Evolutionary conservation across 129 eudicot species (phyloP), one percentile per base, ranked within the genome.

Genomic region (Flaveria bidentis): DNA sequence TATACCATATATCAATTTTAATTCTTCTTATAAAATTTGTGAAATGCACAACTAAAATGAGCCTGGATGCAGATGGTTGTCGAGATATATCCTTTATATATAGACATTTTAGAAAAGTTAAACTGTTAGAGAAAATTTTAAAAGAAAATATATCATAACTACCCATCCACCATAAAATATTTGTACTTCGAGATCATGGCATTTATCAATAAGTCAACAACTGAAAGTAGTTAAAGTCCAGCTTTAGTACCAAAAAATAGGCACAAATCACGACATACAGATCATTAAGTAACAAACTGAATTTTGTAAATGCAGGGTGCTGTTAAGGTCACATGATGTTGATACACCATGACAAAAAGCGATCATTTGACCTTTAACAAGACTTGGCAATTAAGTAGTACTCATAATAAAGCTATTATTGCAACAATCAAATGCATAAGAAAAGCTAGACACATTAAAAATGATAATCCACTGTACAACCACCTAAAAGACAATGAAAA

Each of bases 101-200:
- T 26, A 33, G 67, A 62, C 67, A 0, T 28, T 62, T 62, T 20
- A 20, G 22, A 42, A 10, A 28, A 67, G 55, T 15, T 66, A 55
- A 67, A 45, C 2, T 16, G 17, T 14, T 8, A 16, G 68, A 26
- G 26, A 69, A 44, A 62, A 69, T 2, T 72, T 67, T 77, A 18
- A 56, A 28, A 57, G 9, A 26, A 55, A 25, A 52, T 25, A 67
- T 52, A 55, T 47, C 81, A 77, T 39, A n/a, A 26, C 23, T 77
- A 55, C 69, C 44, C 42, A 44, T 55, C 49, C 25, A 67, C 17
- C 58, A 23, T 28, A 36, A 67, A 56, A 67, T 26, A 68, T 7
- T 36, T 20, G 53, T 44, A 33, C 30, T 45, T 10, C 6, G 22
- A 33, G 65, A 53, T 39, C 39, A 14, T 55, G 65, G 13, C 23